phyloP scores from a whole-genome alignment of 179 eudicot genomes.

The Carnegiea gigantea region DNA sequence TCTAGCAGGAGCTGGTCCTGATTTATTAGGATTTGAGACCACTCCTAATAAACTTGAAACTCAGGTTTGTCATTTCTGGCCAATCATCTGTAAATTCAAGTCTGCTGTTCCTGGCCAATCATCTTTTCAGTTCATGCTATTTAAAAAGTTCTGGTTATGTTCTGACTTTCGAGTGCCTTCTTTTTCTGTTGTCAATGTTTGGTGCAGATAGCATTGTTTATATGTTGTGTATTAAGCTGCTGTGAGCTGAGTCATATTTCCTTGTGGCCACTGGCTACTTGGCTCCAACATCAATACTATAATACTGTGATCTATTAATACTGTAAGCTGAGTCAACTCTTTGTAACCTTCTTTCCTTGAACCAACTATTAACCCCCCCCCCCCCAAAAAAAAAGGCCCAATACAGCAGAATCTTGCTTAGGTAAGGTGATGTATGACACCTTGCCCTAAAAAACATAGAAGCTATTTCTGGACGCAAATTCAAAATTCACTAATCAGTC shows the following conservation, averaged over 20 bases:
- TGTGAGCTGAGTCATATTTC: not conserved
- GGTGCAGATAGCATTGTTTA: not conserved
- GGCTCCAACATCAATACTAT: not conserved
- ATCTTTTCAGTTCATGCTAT: not conserved
- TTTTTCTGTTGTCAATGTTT: not conserved
- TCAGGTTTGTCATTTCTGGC: not conserved
- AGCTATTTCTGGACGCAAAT: too few species aligned
- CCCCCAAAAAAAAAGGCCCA: not conserved
- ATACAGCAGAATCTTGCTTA: too few species aligned
- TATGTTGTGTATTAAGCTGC: not conserved
- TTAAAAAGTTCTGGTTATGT: not conserved
- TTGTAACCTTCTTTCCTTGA: too few species aligned
- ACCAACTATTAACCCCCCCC: too few species aligned
- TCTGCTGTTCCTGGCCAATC: not conserved
- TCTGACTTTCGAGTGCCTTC: not conserved
- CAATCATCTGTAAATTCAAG: not conserved
- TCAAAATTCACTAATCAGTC: too few species aligned
- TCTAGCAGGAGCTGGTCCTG: conserved; percentile 74
- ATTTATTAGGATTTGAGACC: conserved; percentile 83
- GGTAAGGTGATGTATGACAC: too few species aligned
- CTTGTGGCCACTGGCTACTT: not conserved
- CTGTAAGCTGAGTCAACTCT: too few species aligned
- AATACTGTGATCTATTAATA: not conserved
- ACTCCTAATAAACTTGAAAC: conserved; percentile 73
- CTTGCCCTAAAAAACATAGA: too few species aligned